Evolutionary conservation across 2,329 filamentous ascomycete genomes (phyloP), one percentile per base, ranked within the genome.

Genomic region (Xylaria sp.): DNA sequence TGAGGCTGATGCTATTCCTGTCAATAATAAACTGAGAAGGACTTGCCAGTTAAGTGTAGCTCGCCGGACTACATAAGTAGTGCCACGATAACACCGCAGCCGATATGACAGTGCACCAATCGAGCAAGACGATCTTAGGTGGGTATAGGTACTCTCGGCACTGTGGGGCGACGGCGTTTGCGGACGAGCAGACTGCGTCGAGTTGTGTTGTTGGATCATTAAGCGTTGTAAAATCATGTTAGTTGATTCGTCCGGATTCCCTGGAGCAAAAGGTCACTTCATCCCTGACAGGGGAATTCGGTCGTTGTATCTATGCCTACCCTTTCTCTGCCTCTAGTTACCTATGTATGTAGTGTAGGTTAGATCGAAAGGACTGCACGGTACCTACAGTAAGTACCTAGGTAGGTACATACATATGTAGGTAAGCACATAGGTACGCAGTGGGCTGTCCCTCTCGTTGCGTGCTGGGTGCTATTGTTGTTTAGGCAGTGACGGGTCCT

Each of bases 181-280:
- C n/a, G 13, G 37, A 18, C 10, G 34, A n/a, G 37, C 55, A 44
- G 20, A 44, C 55, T 46, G 55, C 44, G n/a, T 7, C 23, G 32
- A 25, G 1, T 25, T 25, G 37, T 28, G 12, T 63, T 41, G 25
- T 48, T 46, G 5, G 32, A 41, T 51, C 52, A 60, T 64, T 41
- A 56, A 48, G 32, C 52, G 55, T 39, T 64, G 55, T 41, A 65
- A 61, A 68, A 68, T 20, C 66, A 51, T 63, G 51, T 59, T 61
- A 32, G 50, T 51, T 59, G 55, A 69, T 69, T 66, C 48, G 46
- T 48, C 50, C 44, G 28, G 61, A 18, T 54, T 46, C 23, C 28
- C 32, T 58, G 34, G 44, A 37, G 20, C 50, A 50, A 41, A 50
- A 55, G 23, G 37, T 37, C 46, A 28, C 32, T 65, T 56, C 13